These are phyloP conservation scores for Nicotiana attenuata DNA, from an alignment of 257 asterid genomes.

Conservation along the genomic window DNA sequence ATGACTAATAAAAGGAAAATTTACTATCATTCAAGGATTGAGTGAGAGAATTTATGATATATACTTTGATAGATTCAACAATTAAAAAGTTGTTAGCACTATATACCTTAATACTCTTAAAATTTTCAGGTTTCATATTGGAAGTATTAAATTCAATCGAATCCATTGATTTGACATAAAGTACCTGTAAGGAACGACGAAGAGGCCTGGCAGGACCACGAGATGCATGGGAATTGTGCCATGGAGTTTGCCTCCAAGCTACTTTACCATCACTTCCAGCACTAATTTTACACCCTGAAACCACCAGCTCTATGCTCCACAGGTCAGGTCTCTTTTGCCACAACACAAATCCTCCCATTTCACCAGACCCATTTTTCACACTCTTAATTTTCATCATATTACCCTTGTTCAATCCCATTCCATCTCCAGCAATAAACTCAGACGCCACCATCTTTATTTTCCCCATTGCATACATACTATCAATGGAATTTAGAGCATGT, in stretches of 20 bases:
- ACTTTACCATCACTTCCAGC: conserved; percentile 8
- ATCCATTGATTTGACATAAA: no score
- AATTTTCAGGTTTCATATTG: no score
- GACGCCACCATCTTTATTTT: conserved; percentile 32
- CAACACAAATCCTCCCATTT: conserved; percentile 4
- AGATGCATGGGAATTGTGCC: conserved; percentile 15
- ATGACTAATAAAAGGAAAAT: neutral
- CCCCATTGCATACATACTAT: conserved; percentile 13
- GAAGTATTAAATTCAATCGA: no score
- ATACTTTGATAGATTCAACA: no score
- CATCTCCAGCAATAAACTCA: conserved; percentile 13
- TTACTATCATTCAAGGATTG: neutral
- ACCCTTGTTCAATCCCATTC: conserved; percentile 4
- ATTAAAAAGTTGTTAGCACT: no score
- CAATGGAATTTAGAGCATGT: conserved; percentile 18
- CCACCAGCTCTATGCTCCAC: conserved; percentile 3
- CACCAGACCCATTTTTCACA: neutral
- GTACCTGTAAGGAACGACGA: conserved; percentile 7
- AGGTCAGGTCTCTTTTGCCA: conserved; percentile 4
- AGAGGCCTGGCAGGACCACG: conserved; percentile 9
- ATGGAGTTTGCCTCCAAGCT: conserved; percentile 7
- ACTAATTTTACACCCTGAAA: conserved; percentile 5
- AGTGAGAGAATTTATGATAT: neutral
- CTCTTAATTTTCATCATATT: conserved; percentile 3
- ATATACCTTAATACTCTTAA: no score